Conservation (phyloP, 23 red algal species). For the Gracilariopsis chorda region DNA sequence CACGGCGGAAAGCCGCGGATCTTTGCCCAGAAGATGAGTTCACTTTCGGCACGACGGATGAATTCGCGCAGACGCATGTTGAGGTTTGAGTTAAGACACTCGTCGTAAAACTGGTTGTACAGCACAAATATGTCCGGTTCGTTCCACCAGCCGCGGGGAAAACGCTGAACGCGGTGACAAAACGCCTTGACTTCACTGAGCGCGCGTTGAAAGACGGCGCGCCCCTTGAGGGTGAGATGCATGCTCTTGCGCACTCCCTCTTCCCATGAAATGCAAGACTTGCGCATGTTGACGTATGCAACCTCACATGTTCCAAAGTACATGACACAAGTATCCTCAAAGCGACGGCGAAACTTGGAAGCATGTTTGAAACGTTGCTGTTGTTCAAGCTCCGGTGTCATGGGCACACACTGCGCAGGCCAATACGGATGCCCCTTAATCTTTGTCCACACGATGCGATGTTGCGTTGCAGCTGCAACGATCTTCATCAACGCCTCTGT, state of each 20-base stretch:
- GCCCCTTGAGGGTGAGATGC: background rate
- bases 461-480: background rate
- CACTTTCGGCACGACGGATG: slow-evolving; percentile 31
- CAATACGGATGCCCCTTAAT: slow-evolving; percentile 76
- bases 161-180: slow-evolving; percentile 13
- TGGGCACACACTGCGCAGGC: slow-evolving; percentile 40
- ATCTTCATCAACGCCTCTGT: slow-evolving; percentile 35
- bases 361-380: slow-evolving; percentile 35
- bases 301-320: slow-evolving; percentile 79
- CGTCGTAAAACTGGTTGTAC: slow-evolving; percentile 19
- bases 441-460: slow-evolving; percentile 69
- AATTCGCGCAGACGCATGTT: background rate
- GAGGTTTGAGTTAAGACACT: background rate
- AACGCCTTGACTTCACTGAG: slow-evolving; percentile 56
- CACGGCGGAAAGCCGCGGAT: slow-evolving; percentile 46
- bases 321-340: slow-evolving; percentile 62
- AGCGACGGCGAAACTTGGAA: slow-evolving; percentile 1
- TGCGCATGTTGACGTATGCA: slow-evolving; percentile 30
- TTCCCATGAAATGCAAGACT: slow-evolving; percentile 37
- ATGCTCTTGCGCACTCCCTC: slow-evolving; percentile 28
- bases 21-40: slow-evolving; percentile 63
- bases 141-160: slow-evolving; percentile 69
- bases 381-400: background rate
- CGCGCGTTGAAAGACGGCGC: slow-evolving; percentile 47
- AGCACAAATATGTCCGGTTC: slow-evolving; percentile 51